Evolutionary conservation across 2,329 filamentous ascomycete species (phyloP), one percentile per base, ranked within the genome.

Genomic region (Ophiostoma himal-ulmi): DNA sequence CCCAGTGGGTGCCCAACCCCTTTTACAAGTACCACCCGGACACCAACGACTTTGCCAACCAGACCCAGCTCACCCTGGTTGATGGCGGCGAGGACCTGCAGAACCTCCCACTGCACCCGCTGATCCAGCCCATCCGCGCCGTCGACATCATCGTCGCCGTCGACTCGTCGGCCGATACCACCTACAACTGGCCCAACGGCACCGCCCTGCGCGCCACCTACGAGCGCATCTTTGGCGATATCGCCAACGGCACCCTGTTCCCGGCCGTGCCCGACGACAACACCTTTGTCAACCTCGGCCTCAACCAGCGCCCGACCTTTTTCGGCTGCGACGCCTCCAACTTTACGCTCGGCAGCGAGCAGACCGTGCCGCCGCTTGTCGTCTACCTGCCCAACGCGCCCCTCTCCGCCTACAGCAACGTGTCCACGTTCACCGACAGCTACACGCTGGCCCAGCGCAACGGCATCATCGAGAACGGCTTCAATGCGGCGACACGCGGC

Each of bases 311-410:
- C 52, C 87, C 88, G 0, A 83, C 83, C 68, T 90, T 90, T 77
- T 90, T 90, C 77, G 88, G 88, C 74, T 90, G 88, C 79, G 79
- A 84, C 74, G 72, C 75, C 72, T 8, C 34, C 73, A 79, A 80
- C 74, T 78, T 80, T 68, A 74, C 77, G 20, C 67, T 75, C n/a
- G 10, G 68, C 13, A 8, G 17, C 4, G 68, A 67, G 60, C 73
- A 75, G 17, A 14, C 44, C 48, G 69, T 74, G 0, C 77, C 78
- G 0, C 79, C 79, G 0, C 72, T 80, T 4, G 10, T 80, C 69
- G 78, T 80, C 73, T 99, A 99, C 81, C 79, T 98, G 65, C 92
- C 95, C 71, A 96, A 95, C 77, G 84, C 89, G 30, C 94, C 93
- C 0, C 97, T 96, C 80, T 85, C 89, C 66, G 86, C 86, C 77